These are phyloP conservation scores for Fulvia fulva DNA, from an alignment of 2,329 filamentous ascomycete genomes.

Conservation along the genomic window DNA sequence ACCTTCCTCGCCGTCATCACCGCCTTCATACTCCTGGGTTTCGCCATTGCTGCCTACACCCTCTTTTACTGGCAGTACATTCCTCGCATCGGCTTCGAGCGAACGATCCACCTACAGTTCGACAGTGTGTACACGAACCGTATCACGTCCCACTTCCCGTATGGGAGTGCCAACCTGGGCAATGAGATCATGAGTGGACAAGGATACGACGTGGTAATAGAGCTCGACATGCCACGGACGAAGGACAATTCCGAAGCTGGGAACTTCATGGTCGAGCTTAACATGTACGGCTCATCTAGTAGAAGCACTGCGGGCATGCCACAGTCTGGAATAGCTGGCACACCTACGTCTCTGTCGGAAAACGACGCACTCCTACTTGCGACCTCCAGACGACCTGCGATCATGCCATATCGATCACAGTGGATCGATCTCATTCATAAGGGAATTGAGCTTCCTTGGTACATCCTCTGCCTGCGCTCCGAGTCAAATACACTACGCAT, in stretches of 20 bases:
- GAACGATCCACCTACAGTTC: slow-evolving; percentile 64
- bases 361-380: slow-evolving; percentile 32
- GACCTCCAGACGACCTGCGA: slow-evolving; percentile 65
- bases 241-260: slow-evolving; percentile 70
- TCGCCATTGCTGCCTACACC: slow-evolving; percentile 59
- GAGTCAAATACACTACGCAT: slow-evolving; percentile 64
- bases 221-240: slow-evolving; percentile 73
- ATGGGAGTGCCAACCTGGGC: slow-evolving; percentile 49
- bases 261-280: slow-evolving; percentile 91
- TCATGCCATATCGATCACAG: slow-evolving; percentile 74
- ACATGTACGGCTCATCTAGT: slow-evolving; percentile 50
- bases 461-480: slow-evolving; percentile 61
- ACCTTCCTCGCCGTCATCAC: slow-evolving; percentile 52
- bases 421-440: slow-evolving; percentile 61
- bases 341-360: slow-evolving; percentile 6
- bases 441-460: slow-evolving; percentile 62
- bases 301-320: slow-evolving; percentile 26
- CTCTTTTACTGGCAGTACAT: slow-evolving; percentile 68
- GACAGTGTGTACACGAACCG: slow-evolving; percentile 41
- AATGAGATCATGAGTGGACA: slow-evolving; percentile 64
- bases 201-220: slow-evolving; percentile 77
- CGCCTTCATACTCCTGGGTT: slow-evolving; percentile 52
- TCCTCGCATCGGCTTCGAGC: slow-evolving; percentile 59
- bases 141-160: slow-evolving; percentile 37
- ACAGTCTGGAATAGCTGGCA: slow-evolving; percentile 1